Base-by-base conservation (phyloP, 2,329 filamentous ascomycete species). In the Stagonosporopsis tanaceti region DNA sequence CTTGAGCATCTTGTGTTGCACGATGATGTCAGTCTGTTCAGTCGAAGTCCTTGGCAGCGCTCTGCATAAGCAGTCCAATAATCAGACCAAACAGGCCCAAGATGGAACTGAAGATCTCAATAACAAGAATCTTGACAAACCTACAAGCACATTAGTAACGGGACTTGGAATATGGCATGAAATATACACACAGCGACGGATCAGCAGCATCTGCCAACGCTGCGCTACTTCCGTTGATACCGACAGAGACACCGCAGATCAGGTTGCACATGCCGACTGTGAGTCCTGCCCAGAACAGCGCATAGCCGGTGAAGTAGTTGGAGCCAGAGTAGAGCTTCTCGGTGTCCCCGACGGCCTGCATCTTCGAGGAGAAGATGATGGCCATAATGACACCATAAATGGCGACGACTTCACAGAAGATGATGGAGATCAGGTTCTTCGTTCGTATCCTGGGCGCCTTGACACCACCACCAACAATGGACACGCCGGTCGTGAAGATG, bases 301-400 rank as follows among this genome's bases (percentile, higher is more conserved):
- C 93, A 76, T 89, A 99, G 65, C 95, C 95, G 24, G 93, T 97
- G 77, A 96, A 99, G 81, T 94, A 95, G 72, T 92, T 92, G 76
- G 87, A 87, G 50, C 85, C 87, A 12, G 89, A 89, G 80, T 89
- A 90, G 28, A 93, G 78, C 32, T 84, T 83, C 30, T 89, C 86
- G 17, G 84, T 83, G 37, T 89, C 85, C 54, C 84, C 84, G 28
- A 95, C 85, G 53, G 84, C 77, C 68, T 86, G 85, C 69, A 99
- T 81, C 79, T 97, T 96, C 61, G 93, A 86, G 41, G 93, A 96
- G 82, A 98, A 98, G 72, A 99, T 91, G 77, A 99, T 99, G 71
- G 93, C 90, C 93, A 99, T 99, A 81, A 99, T 99, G 80, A 99
- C 94, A 71, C 96, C 96, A 85, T 99, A 99, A 79, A 99, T 99